Evolutionary conservation across 2,329 filamentous ascomycete species (phyloP).

Genomic region (Ascochyta rabiei): DNA sequence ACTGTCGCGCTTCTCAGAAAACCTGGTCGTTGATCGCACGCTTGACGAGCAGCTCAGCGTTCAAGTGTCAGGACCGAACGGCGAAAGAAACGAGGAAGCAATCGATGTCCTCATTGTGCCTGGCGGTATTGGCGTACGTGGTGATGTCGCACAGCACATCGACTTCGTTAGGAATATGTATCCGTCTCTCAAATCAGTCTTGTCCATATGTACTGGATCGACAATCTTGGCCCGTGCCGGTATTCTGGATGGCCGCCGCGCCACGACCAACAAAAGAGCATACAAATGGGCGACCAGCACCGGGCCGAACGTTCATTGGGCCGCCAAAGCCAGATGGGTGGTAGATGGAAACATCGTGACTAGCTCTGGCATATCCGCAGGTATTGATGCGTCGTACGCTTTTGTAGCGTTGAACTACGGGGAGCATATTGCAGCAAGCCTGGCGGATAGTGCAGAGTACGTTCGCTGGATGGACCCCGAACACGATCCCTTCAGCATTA

Average conservation of each 20-base stretch:
- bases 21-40: conserved; percentile 23
- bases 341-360: conserved; percentile 69
- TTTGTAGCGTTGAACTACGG: conserved; percentile 62
- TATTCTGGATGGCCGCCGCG: conserved; percentile 62
- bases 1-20: conserved; percentile 25
- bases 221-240: conserved; percentile 63
- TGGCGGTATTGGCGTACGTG: conserved; percentile 60
- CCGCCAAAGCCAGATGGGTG: conserved; percentile 59
- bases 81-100: conserved; percentile 12
- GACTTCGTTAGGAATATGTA: conserved; percentile 56
- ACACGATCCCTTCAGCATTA: conserved; percentile 61
- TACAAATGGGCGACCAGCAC: conserved; percentile 51
- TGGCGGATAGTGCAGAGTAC: conserved; percentile 63
- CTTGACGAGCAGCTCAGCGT: conserved; percentile 24
- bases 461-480: conserved; percentile 56
- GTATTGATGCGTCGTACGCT: conserved; percentile 65
- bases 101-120: conserved; percentile 69
- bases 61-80: conserved; percentile 12
- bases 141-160: conserved; percentile 43
- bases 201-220: conserved; percentile 70
- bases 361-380: conserved; percentile 67
- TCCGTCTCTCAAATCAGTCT: conserved; percentile 59
- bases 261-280: conserved; percentile 68
- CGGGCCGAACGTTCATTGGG: conserved; percentile 63
- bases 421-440: conserved; percentile 53